Evolutionary conservation across 2,329 filamentous ascomycete genomes (phyloP), one percentile per base, ranked within the genome.

Genomic region (Fusarium avenaceum): DNA sequence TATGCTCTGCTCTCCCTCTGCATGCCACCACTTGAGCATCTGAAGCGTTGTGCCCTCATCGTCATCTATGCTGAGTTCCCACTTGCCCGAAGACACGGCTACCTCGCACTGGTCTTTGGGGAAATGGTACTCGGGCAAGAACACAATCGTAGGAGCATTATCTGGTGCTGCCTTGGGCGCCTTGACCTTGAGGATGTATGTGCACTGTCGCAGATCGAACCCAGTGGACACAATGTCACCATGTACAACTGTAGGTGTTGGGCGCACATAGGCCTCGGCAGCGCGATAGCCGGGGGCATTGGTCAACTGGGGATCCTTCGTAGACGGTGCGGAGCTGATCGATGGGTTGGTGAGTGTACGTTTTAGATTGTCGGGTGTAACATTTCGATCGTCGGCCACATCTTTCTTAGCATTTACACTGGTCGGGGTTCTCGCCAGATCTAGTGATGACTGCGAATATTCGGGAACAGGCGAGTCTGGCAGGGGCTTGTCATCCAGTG

Each of bases 121-220:
- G 77, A 97, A 99, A 80, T 99, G 96, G 75, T 92, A 97, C 57
- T 94, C 92, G 0, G 96, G 96, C 3, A 99, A 83, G 78, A 92
- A 97, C 10, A 98, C 85, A 44, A 93, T 86, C 0, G 95, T 98
- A 0, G 94, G 93, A 2, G 83, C 81, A 1, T 90, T 87, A 39
- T 92, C 85, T 3, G 75, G 72, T 4, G 89, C 89, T 1, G 87
- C 77, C 33, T 83, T 84, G 4, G 86, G 80, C 3, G 91, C 90
- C 1, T 85, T 81, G 24, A 99, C 78, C 17, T 87, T 85, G 54
- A 99, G 84, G 7, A 85, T 89, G 78, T 97, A 98, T 11, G 86
- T 86, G 76, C 92, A 95, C 61, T 86, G 91, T 47, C 87, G 87
- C 53, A 99, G 83, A 76, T 97, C 93, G 74, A 99, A 99, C 3